These are phyloP conservation scores for Penicillium subrubescens DNA, from an alignment of 495 filamentous ascomycete species.

Conservation along the genomic window DNA sequence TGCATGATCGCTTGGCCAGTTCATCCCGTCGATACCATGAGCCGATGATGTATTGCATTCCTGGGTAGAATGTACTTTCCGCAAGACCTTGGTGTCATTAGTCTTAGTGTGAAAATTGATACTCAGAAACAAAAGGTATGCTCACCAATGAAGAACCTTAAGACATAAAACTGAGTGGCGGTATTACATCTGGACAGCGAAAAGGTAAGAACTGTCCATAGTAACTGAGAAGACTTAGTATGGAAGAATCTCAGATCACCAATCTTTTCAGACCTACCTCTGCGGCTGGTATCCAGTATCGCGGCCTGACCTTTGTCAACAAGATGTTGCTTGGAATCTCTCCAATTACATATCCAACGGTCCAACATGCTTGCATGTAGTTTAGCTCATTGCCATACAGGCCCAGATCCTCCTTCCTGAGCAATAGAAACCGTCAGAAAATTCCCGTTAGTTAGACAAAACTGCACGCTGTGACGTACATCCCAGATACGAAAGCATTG, in stretches of 20 bases:
- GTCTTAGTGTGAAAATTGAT: neutral
- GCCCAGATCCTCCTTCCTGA: slow-evolving; percentile 63
- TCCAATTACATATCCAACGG: slow-evolving; percentile 64
- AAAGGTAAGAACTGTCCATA: slow-evolving; percentile 58
- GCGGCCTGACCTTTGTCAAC: slow-evolving; percentile 55
- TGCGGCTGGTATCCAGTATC: slow-evolving; percentile 59
- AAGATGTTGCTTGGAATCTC: slow-evolving; percentile 64
- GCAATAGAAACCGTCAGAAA: neutral
- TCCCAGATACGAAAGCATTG: slow-evolving; percentile 54
- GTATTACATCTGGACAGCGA: slow-evolving; percentile 48
- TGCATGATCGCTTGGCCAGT: slow-evolving; percentile 60
- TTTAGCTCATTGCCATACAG: slow-evolving; percentile 57
- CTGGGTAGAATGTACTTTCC: slow-evolving; percentile 49
- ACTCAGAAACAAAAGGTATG: slow-evolving; percentile 12
- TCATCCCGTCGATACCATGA: slow-evolving; percentile 58
- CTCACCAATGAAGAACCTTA: slow-evolving; percentile 61
- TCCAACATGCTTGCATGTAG: slow-evolving; percentile 58
- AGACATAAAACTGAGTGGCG: slow-evolving; percentile 52
- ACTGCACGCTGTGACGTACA: slow-evolving; percentile 26
- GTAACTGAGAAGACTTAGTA: slow-evolving; percentile 37
- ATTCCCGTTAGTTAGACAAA: too few species aligned
- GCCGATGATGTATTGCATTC: slow-evolving; percentile 50
- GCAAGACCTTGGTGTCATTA: slow-evolving; percentile 33
- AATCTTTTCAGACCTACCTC: slow-evolving; percentile 22
- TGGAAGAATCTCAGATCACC: neutral